Percentiles rank a stretch among this genome's conserved stretches.
These are phyloP conservation scores for Eutrema yunnanense DNA, from an alignment of 345 rosid genomes.

Conservation along the genomic window DNA sequence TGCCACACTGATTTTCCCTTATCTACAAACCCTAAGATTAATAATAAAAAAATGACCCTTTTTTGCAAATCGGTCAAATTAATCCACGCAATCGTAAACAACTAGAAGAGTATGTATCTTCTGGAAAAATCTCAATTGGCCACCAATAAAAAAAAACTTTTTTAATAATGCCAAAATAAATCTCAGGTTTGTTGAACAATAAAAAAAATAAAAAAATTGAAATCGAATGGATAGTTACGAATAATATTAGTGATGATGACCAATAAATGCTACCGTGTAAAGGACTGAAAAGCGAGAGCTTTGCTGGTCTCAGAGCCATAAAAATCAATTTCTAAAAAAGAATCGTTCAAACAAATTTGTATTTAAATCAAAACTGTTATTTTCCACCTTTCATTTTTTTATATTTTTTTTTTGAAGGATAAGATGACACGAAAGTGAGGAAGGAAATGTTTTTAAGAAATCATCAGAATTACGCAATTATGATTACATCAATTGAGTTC, in stretches of 20 bases:
- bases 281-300: conserved; percentile 18
- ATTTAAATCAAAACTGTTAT: background rate
- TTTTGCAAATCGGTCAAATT: conserved; percentile 6
- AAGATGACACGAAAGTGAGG: conserved; percentile 14
- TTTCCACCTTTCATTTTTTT: background rate
- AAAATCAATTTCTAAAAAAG: background rate
- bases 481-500: conserved; percentile 15
- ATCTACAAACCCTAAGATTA: conserved; percentile 23
- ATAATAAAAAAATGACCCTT: background rate
- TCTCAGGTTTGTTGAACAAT: background rate
- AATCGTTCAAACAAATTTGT: background rate
- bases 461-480: conserved; percentile 18
- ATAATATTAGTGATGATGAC: conserved; percentile 4
- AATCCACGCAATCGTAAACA: background rate
- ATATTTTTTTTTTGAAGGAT: background rate
- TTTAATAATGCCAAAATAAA: background rate
- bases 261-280: conserved; percentile 28
- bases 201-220: background rate
- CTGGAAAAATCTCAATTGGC: background rate
- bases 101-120: background rate
- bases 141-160: background rate
- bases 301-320: conserved; percentile 32
- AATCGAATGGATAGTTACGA: conserved; percentile 19
- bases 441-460: background rate
- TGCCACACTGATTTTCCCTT: conserved; percentile 22